Evolutionary conservation across 1,284 basidiomycete species (phyloP), one percentile per base, ranked within the genome.

Genomic region (Serendipita sp.): DNA sequence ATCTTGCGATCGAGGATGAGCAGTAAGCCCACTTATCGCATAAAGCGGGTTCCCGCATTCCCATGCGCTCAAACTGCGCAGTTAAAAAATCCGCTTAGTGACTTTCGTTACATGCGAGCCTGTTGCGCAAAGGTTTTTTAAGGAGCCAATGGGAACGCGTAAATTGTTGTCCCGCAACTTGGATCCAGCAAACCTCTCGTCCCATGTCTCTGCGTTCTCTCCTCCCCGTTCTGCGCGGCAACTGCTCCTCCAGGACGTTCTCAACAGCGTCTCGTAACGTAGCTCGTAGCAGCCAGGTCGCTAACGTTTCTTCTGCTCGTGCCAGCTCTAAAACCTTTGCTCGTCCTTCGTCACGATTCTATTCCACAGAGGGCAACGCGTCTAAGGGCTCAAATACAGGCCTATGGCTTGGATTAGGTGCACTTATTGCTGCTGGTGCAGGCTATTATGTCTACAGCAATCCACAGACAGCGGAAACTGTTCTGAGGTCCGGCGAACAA

Each of bases 401-500:
- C 68, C 72, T 78, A 45, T 65, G 63, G 38, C 60, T 69, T 41
- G 81, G 80, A 42, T 68, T 87, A 29, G 85, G 80, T 69, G 73
- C 73, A 38, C 77, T 75, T 17, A 73, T 74, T 15, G 77, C 75
- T 63, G 82, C 78, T 65, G 76, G 74, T 55, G 68, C 75, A 35
- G 81, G 78, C 2, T 83, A 79, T 72, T 88, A 81, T 69, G 69
- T 80, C 63, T 81, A 78, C 73, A 71, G 72, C 64, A 71, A 78
- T 30, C 76, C 76, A 34, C 78, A 78, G 68, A 75, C 78, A 69
- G 75, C 80, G 29, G 75, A 72, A 17, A 80, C 81, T 10, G 76
- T 78, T 0, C 73, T 77, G 60, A 85, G 84, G 71, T 81, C 82
- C 34, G 82, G 78, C 49, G 73, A 75, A 1, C 84, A 86, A 72